Evolutionary conservation across 2,329 filamentous ascomycete species (phyloP).

Genomic region (Corniculantispora saksenae): DNA sequence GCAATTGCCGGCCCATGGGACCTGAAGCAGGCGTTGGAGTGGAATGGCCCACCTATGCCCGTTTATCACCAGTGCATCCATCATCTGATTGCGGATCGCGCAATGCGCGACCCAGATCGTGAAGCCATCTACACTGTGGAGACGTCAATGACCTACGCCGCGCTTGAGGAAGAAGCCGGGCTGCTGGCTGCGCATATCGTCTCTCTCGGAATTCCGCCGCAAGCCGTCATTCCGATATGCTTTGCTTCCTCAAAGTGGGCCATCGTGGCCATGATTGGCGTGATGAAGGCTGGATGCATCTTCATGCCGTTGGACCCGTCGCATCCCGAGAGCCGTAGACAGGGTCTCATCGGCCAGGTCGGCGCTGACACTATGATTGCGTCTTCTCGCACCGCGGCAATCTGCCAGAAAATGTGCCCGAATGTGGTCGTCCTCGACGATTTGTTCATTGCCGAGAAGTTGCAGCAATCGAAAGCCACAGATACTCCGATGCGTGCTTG

Average conservation of each 20-base stretch:
- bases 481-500: not conserved
- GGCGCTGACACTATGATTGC: not conserved
- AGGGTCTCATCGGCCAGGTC: not conserved
- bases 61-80: slow-evolving; percentile 3
- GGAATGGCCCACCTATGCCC: not conserved
- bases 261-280: slow-evolving; percentile 4
- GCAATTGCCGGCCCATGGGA: not conserved
- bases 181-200: not conserved
- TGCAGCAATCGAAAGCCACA: not conserved
- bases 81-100: not conserved
- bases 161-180: not conserved
- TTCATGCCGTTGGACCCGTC: slow-evolving; percentile 4
- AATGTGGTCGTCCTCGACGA: not conserved
- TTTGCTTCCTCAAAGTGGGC: slow-evolving; percentile 4
- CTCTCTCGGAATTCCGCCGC: not conserved
- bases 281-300: slow-evolving; percentile 7
- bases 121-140: not conserved
- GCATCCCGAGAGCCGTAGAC: slow-evolving; percentile 2
- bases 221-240: not conserved
- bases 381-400: not conserved
- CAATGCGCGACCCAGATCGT: not conserved
- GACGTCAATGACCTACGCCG: not conserved
- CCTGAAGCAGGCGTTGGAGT: not conserved
- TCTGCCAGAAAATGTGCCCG: slow-evolving; percentile 1
- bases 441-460: not conserved